Evolutionary conservation across 192 early-diverging fungal species (phyloP).

Genomic region (Phycomyces nitens): DNA sequence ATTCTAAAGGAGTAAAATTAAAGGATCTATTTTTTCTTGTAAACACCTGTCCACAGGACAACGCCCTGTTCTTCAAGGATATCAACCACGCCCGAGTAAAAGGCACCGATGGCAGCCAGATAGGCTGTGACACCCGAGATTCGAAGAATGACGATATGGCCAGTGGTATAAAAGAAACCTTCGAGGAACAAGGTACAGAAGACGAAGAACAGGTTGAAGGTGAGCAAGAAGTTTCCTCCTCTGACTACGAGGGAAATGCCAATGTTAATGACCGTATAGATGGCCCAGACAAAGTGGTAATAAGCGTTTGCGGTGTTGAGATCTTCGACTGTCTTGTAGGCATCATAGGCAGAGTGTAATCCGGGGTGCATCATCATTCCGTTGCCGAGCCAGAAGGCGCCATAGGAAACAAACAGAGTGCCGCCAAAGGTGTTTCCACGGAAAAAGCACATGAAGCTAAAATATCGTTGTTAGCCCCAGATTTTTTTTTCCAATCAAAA

Average conservation of each 20-base stretch:
- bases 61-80: slow-evolving; percentile 31
- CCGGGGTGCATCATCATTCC: slow-evolving; percentile 29
- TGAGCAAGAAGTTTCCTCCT: slow-evolving; percentile 16
- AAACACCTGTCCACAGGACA: slow-evolving; percentile 9
- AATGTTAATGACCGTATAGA: slow-evolving; percentile 9
- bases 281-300: slow-evolving; percentile 24
- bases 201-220: slow-evolving; percentile 24
- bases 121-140: slow-evolving; percentile 24
- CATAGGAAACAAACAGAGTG: slow-evolving; percentile 28
- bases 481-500: slow-evolving; percentile 2
- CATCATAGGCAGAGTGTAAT: slow-evolving; percentile 1
- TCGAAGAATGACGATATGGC: slow-evolving; percentile 3
- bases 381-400: slow-evolving; percentile 29
- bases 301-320: slow-evolving; percentile 5
- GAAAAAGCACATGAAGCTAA: slow-evolving; percentile 19
- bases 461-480: neutral
- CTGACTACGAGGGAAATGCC: slow-evolving; percentile 17
- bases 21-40: slow-evolving; percentile 10
- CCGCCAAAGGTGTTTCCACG: slow-evolving; percentile 21
- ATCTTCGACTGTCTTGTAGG: slow-evolving; percentile 1
- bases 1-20: too few species aligned
- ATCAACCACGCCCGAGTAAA: slow-evolving; percentile 30
- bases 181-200: slow-evolving; percentile 24
- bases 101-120: slow-evolving; percentile 26
- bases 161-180: slow-evolving; percentile 1